These are phyloP conservation scores for Microascus cirrosus DNA, from an alignment of 2,329 filamentous ascomycete genomes.

Conservation along the genomic window DNA sequence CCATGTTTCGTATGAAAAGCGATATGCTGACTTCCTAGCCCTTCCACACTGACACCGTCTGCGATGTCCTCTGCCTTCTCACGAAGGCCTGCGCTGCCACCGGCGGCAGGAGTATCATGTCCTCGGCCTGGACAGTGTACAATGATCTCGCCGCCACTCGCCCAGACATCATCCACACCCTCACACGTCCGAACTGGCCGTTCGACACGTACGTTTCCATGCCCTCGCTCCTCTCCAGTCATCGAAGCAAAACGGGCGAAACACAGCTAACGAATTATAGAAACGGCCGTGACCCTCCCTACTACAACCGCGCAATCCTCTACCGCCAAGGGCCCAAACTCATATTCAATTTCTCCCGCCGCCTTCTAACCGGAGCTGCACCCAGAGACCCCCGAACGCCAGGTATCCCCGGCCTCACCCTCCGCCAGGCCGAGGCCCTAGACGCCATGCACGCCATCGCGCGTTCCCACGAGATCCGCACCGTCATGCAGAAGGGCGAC, in stretches of 20 bases:
- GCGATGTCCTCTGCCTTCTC: conserved; percentile 44
- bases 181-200: conserved; percentile 23
- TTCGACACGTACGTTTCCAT: conserved; percentile 7
- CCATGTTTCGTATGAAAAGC: conserved; percentile 14
- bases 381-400: conserved; percentile 29
- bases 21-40: conserved; percentile 21
- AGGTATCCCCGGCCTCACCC: conserved; percentile 43
- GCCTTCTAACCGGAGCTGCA: conserved; percentile 7
- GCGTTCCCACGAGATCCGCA: conserved; percentile 30
- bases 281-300: conserved; percentile 3
- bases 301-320: conserved; percentile 6
- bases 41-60: conserved; percentile 43
- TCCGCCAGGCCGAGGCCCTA: conserved; percentile 40
- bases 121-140: conserved; percentile 44
- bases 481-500: conserved; percentile 37
- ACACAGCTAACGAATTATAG: conserved; percentile 1
- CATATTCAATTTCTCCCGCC: conserved; percentile 6
- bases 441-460: conserved; percentile 38
- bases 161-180: conserved; percentile 43
- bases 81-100: conserved; percentile 34
- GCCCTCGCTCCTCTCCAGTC: background rate
- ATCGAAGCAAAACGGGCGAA: background rate
- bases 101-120: conserved; percentile 42
- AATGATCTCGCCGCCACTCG: conserved; percentile 45
- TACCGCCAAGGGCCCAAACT: conserved; percentile 7